Evolutionary conservation across 768 basidiomycete genomes (phyloP).

Genomic region (Lentinula raphanica): DNA sequence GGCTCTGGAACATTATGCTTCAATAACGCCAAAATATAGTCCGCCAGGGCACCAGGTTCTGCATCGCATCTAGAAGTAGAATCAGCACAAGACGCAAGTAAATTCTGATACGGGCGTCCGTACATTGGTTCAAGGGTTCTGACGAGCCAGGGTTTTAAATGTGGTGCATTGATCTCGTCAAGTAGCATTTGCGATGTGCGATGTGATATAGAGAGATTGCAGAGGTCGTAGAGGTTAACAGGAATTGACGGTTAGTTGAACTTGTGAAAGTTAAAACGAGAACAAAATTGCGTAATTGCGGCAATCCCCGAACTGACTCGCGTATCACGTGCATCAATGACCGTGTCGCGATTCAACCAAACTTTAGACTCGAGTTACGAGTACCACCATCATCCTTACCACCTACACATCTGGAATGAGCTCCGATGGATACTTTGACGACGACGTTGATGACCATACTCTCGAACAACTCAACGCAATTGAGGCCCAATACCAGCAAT

Average conservation of each 20-base stretch:
- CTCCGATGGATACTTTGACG: conserved; percentile 74
- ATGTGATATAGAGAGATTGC: not conserved
- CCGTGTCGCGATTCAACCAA: not conserved
- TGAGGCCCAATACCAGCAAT: conserved; percentile 48
- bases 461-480: conserved; percentile 64
- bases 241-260: not conserved
- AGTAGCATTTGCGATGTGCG: no score
- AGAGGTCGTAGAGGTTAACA: not conserved
- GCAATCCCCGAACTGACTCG: not conserved
- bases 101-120: conserved; percentile 19
- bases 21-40: conserved; percentile 90
- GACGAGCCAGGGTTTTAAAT: conserved; percentile 86
- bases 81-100: conserved; percentile 17
- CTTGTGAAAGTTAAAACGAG: no score
- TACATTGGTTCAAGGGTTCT: conserved; percentile 89
- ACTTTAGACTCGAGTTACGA: no score
- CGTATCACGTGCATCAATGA: not conserved
- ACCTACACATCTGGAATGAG: conserved; percentile 42
- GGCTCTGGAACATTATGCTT: conserved; percentile 82
- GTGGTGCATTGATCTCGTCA: conserved; percentile 56
- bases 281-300: not conserved
- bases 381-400: not conserved
- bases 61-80: conserved; percentile 77
- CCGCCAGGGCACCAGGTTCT: conserved; percentile 87
- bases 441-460: conserved; percentile 53